phyloP scores from a whole-genome alignment of 2,329 filamentous ascomycete species.

The Sporothrix protearum region DNA sequence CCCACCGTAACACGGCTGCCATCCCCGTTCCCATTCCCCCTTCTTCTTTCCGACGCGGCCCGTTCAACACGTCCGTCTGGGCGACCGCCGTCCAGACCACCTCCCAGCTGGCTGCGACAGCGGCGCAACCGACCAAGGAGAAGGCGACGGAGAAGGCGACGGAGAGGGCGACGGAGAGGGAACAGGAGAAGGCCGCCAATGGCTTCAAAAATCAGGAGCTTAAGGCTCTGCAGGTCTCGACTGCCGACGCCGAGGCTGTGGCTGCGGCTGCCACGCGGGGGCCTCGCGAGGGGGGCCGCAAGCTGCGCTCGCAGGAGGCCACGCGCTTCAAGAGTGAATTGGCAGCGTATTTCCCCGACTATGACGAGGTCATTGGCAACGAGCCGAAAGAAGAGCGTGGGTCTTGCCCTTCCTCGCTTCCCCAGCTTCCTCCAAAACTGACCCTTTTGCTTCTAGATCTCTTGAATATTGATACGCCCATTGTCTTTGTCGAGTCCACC shows the following conservation, averaged over 20 bases:
- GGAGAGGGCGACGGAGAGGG: too few species aligned
- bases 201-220: conserved; percentile 58
- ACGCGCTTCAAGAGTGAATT: conserved; percentile 87
- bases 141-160: too few species aligned
- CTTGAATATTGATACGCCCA: conserved; percentile 67
- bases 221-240: conserved; percentile 51
- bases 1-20: neutral
- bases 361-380: conserved; percentile 89
- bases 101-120: conserved; percentile 26
- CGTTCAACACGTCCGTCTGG: neutral
- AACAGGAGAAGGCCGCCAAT: conserved; percentile 58
- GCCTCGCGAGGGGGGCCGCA: conserved; percentile 59
- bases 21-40: neutral
- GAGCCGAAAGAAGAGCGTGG: conserved; percentile 73
- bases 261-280: conserved; percentile 29
- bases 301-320: conserved; percentile 80
- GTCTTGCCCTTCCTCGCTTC: conserved; percentile 34
- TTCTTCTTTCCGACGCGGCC: neutral
- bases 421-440: neutral
- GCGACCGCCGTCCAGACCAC: neutral
- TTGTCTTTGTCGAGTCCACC: conserved; percentile 62
- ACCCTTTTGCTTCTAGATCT: conserved; percentile 52
- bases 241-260: conserved; percentile 45
- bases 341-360: conserved; percentile 85
- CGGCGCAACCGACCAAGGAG: conserved; percentile 47